phyloP scores from a whole-genome alignment of 176 grass and related monocot genomes.

The Eleusine coracana region DNA sequence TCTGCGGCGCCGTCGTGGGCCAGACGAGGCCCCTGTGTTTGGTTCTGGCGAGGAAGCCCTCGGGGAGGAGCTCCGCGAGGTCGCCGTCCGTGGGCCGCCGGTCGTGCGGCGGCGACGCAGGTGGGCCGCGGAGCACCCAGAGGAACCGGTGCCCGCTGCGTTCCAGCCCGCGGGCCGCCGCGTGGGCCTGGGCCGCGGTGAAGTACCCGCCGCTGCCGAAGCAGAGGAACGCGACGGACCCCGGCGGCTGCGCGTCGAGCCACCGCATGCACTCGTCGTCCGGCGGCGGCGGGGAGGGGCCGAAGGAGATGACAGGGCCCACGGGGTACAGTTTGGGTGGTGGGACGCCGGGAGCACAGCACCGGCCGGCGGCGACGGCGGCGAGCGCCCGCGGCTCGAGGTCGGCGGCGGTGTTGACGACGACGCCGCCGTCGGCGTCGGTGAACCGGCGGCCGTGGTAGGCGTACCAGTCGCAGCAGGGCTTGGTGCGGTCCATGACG shows the following conservation, averaged over 20 bases:
- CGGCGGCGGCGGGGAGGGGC: too few relatives aligned
- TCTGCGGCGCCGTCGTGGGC: conserved; percentile 42
- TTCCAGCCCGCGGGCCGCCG: background rate
- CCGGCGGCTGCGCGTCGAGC: conserved; percentile 54
- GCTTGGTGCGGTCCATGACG: background rate
- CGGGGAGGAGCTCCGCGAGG: conserved; percentile 7
- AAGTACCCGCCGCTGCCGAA: conserved; percentile 49
- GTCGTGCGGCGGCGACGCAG: background rate
- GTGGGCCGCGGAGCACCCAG: conserved; percentile 29
- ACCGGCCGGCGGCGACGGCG: background rate
- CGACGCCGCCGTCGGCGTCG: conserved; percentile 22
- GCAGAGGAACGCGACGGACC: conserved; percentile 64
- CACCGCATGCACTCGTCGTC: conserved; percentile 38
- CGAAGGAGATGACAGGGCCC: conserved; percentile 9
- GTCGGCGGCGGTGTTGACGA: conserved; percentile 34
- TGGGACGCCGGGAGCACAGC: background rate
- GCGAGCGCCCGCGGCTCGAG: background rate
- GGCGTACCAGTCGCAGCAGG: background rate
- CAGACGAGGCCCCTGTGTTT: conserved; percentile 22
- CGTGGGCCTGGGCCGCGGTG: conserved; percentile 19
- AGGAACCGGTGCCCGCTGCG: conserved; percentile 27
- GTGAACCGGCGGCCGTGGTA: background rate
- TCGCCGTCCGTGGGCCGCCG: background rate
- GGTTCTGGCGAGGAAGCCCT: conserved; percentile 44
- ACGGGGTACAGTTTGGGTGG: background rate